Conservation (phyloP, 371 early-diverging fungal species). For the Blakeslea trispora region DNA sequence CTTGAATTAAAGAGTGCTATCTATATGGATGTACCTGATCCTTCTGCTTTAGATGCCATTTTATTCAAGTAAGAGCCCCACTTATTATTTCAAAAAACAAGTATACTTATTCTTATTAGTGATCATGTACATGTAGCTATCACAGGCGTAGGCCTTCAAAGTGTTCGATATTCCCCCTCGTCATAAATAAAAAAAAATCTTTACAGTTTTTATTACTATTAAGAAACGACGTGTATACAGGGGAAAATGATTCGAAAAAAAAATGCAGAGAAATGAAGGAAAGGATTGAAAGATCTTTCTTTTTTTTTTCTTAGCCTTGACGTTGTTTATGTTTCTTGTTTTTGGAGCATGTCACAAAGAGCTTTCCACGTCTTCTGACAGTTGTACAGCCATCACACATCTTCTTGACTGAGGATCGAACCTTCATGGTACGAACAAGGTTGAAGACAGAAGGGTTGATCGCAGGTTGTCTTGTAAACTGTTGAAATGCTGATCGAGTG, state of each 20-base stretch:
- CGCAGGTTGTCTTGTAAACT: conserved; percentile 30
- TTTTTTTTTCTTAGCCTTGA: conserved; percentile 73
- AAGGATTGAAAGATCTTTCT: no score
- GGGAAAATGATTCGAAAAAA: background rate
- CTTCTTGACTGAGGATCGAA: conserved; percentile 80
- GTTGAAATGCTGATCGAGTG: conserved; percentile 30
- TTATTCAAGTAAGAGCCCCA: conserved; percentile 39
- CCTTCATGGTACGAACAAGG: conserved; percentile 77
- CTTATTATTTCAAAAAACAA: no score
- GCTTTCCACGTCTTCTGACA: conserved; percentile 75
- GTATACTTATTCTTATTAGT: conserved; percentile 19
- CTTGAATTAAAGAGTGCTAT: conserved; percentile 38
- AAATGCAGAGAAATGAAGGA: background rate
- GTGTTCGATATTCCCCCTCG: conserved; percentile 14
- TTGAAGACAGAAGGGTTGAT: conserved; percentile 35
- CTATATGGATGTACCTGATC: conserved; percentile 64
- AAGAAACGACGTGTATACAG: background rate
- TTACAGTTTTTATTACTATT: no score
- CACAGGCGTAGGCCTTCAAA: conserved; percentile 58
- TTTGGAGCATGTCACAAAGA: conserved; percentile 79
- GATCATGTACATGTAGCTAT: conserved; percentile 39
- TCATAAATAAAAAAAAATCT: no score
- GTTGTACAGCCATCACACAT: conserved; percentile 81
- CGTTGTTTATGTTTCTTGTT: conserved; percentile 86
- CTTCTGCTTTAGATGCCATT: conserved; percentile 56